phyloP scores from a whole-genome alignment of 306 rosid genomes.

The Vigna mungo region DNA sequence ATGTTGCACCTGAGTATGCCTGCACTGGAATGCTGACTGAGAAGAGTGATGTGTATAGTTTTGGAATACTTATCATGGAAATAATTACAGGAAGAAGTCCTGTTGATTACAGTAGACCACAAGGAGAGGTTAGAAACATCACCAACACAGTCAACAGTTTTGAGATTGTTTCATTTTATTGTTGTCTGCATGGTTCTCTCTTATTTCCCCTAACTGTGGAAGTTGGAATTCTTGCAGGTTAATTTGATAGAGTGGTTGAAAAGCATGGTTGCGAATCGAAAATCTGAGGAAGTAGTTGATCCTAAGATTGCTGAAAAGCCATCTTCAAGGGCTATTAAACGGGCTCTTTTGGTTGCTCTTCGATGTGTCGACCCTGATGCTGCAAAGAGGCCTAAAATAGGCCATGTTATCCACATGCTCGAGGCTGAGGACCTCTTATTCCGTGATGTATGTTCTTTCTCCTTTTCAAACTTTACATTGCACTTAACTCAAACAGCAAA shows the following conservation, averaged over 20 bases:
- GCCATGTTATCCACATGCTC: conserved; percentile 97
- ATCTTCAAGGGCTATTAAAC: conserved; percentile 85
- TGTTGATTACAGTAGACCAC: conserved; percentile 85
- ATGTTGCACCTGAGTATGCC: conserved; percentile 99
- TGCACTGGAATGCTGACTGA: conserved; percentile 98
- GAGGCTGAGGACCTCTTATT: conserved; percentile 87
- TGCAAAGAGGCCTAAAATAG: conserved; percentile 92
- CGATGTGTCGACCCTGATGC: conserved; percentile 98
- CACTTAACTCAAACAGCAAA: not conserved
- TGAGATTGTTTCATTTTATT: not conserved
- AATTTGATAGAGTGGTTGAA: conserved; percentile 95
- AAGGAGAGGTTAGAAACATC: conserved; percentile 83
- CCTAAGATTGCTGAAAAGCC: conserved; percentile 90
- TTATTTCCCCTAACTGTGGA: conserved; percentile 24
- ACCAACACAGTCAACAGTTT: conserved; percentile 14
- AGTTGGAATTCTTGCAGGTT: conserved; percentile 59
- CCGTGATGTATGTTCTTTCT: conserved; percentile 66
- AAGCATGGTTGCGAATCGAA: conserved; percentile 84
- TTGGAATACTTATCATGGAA: conserved; percentile 97
- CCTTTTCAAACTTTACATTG: not conserved
- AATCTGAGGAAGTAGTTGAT: conserved; percentile 86
- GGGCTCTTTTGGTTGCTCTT: conserved; percentile 87
- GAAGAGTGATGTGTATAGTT: conserved; percentile 96
- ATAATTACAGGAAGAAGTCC: conserved; percentile 88
- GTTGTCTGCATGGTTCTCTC: not conserved